Evolutionary conservation across 2,329 filamentous ascomycete species (phyloP).

Genomic region (Leptosphaerulina australis): DNA sequence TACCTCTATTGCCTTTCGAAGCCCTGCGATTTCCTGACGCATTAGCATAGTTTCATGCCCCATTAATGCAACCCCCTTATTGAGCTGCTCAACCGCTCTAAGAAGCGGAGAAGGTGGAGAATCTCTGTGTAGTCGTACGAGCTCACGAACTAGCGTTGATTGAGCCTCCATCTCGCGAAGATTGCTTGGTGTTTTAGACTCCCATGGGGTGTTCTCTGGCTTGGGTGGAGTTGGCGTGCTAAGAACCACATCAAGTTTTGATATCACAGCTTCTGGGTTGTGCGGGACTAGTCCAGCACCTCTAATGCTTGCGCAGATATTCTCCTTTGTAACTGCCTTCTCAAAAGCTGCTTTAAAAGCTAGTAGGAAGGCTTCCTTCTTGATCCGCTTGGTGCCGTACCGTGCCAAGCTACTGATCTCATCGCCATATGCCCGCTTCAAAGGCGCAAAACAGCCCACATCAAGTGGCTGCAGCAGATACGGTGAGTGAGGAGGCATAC

Average conservation of each 20-base stretch:
- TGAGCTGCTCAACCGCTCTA: neutral
- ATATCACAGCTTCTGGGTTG: conserved; percentile 41
- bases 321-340: conserved; percentile 34
- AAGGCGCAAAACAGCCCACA: no score
- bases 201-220: no score
- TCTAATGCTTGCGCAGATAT: conserved; percentile 39
- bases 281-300: conserved; percentile 43
- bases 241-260: conserved; percentile 17
- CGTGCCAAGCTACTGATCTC: conserved; percentile 39
- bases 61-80: neutral
- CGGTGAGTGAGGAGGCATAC: no score
- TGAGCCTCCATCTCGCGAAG: neutral
- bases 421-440: no score
- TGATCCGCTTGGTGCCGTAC: conserved; percentile 39
- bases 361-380: conserved; percentile 26
- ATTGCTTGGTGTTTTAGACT: neutral
- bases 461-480: no score
- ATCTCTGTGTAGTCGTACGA: neutral
- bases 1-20: no score
- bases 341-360: conserved; percentile 36
- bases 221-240: neutral
- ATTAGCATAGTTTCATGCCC: neutral
- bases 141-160: neutral
- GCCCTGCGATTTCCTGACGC: no score
- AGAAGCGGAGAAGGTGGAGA: neutral